These are phyloP conservation scores for Aspergillus sp. DNA, from an alignment of 2,329 filamentous ascomycete species.

Conservation along the genomic window DNA sequence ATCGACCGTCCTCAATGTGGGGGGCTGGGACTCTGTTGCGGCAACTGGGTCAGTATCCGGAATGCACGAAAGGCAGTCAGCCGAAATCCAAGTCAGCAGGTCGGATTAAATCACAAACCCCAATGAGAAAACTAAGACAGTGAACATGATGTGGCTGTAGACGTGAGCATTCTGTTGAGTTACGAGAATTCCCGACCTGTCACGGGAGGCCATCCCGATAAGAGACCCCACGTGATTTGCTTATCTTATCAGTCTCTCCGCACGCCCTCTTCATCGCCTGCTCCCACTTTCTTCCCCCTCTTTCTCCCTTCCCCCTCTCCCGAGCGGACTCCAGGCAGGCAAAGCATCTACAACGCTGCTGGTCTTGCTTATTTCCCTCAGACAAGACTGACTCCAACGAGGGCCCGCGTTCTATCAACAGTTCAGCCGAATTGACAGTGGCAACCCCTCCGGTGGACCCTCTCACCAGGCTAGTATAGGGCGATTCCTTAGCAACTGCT, in stretches of 20 bases:
- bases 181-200: too few species aligned
- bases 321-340: not conserved
- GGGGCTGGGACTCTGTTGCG: too few species aligned
- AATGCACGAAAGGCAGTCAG: too few species aligned
- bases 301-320: constrained; percentile 5
- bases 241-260: constrained; percentile 8
- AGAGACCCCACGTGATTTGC: constrained; percentile 4
- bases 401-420: not conserved
- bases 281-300: constrained; percentile 17
- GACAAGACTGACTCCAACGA: constrained; percentile 1
- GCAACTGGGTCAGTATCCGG: too few species aligned
- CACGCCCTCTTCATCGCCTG: constrained; percentile 17
- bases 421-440: not conserved
- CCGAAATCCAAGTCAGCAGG: too few species aligned
- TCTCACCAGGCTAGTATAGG: too few species aligned
- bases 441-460: not conserved
- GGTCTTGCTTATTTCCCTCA: not conserved
- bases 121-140: too few species aligned
- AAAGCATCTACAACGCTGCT: constrained; percentile 7
- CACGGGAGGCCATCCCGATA: not conserved
- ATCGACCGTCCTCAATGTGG: too few species aligned
- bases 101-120: too few species aligned
- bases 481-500: not conserved
- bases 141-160: too few species aligned
- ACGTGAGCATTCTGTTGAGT: too few species aligned